Evolutionary conservation across 306 rosid species (phyloP).

Genomic region (Inga leiocalycina): DNA sequence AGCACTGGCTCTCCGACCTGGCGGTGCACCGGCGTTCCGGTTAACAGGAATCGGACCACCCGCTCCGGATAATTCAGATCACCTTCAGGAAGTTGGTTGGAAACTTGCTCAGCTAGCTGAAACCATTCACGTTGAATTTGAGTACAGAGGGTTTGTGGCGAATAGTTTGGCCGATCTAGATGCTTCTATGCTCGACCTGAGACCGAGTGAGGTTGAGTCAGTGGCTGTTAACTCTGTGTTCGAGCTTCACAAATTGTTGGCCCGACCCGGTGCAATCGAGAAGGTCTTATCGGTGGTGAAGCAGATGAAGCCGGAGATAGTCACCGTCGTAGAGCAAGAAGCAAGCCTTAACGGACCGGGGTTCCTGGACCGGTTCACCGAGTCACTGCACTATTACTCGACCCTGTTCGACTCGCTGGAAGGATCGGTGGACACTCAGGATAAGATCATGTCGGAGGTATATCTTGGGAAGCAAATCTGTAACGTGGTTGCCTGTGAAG

Average conservation of each 20-base stretch:
- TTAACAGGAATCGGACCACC: constrained; percentile 95
- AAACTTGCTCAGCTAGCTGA: constrained; percentile 86
- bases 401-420: constrained; percentile 93
- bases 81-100: constrained; percentile 91
- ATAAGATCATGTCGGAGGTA: constrained; percentile 82
- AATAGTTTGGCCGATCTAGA: constrained; percentile 87
- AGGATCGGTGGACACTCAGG: constrained; percentile 60
- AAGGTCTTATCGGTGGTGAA: constrained; percentile 71
- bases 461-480: constrained; percentile 88
- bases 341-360: constrained; percentile 75
- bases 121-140: constrained; percentile 70
- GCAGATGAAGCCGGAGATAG: constrained; percentile 77
- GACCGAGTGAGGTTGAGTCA: constrained; percentile 64
- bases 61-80: constrained; percentile 75
- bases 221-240: constrained; percentile 92
- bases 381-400: constrained; percentile 89
- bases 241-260: constrained; percentile 76
- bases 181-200: constrained; percentile 83
- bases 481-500: constrained; percentile 90
- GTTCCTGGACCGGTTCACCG: constrained; percentile 84
- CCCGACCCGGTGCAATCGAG: constrained; percentile 81
- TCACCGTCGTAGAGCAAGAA: constrained; percentile 88
- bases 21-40: constrained; percentile 82
- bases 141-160: constrained; percentile 83
- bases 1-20: constrained; percentile 81